A percentile compares a stretch with the other conserved stretches of the same genome.
Conservation (phyloP, 1,284 basidiomycete species). For the Kwoniella shivajii region DNA sequence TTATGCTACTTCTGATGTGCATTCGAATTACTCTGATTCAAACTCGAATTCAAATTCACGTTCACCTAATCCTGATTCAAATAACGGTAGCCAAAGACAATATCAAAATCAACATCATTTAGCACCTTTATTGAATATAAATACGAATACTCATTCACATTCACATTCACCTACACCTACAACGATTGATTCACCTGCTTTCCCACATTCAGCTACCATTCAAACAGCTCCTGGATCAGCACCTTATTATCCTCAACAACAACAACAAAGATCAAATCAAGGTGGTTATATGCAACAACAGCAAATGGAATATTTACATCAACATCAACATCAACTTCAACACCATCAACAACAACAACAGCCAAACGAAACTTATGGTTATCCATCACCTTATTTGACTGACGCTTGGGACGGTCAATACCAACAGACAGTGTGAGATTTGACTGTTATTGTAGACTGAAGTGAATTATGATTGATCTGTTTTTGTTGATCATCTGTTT, state of each 20-base stretch:
- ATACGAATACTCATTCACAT: neutral
- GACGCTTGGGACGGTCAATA: conserved; percentile 27
- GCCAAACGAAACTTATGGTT: conserved; percentile 27
- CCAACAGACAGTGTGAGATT: conserved; percentile 17
- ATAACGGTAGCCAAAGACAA: conserved; percentile 1
- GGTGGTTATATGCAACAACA: conserved; percentile 41
- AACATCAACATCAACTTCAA: conserved; percentile 15
- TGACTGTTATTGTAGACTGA: too few relatives aligned
- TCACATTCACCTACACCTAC: conserved; percentile 11
- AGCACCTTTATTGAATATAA: conserved; percentile 34
- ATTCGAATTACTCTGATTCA: conserved; percentile 35
- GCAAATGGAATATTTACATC: conserved; percentile 37
- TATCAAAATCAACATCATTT: conserved; percentile 27
- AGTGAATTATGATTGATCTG: too few relatives aligned
- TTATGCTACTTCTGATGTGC: conserved; percentile 15
- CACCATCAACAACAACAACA: conserved; percentile 17
- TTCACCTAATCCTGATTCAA: conserved; percentile 3
- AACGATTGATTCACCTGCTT: conserved; percentile 26
- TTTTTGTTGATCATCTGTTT: too few relatives aligned
- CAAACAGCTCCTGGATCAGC: conserved; percentile 8
- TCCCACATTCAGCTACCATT: conserved; percentile 24
- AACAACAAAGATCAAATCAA: neutral
- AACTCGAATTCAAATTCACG: conserved; percentile 31
- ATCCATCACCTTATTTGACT: conserved; percentile 34
- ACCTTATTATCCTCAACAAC: neutral